Evolutionary conservation across 139 green algal genomes (phyloP), one percentile per base, ranked within the genome.

Genomic region (Coelastrella sp.): DNA sequence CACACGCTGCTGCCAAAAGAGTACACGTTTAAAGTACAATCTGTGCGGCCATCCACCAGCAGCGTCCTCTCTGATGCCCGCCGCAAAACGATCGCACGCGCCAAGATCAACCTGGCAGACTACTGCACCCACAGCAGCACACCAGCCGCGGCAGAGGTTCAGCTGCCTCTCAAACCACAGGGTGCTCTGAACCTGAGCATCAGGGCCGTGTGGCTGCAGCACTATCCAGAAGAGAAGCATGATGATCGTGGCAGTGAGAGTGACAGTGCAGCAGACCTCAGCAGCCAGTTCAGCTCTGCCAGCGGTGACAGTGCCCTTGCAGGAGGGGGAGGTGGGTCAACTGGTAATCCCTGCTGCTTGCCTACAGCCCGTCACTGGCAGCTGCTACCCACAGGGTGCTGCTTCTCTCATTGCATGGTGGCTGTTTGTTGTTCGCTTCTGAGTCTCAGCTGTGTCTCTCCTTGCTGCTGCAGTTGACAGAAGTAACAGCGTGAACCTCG

Each of bases 1-100:
- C 80, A 86, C 27, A 79, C 85, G 3, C 78, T 95, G 3, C 72
- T 89, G 79, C 76, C 78, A 1, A 95, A 95, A 83, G 92, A 94
- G 22, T 95, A 89, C 56, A 35, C 86, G 0, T 94, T 95, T 87
- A 95, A 95, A 74, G 85, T 93, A 24, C 88, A 92, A 68, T 75
- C 73, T 27, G 56, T 85, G 60, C 4, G 25, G 9, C 10, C 6
- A 20, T 25, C 58, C 22, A 60, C 12, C 82, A 65, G 58, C 80
- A 22, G 35, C 59, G 87, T 92, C 7, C 88, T 73, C 49, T 70
- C 58, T 15, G 93, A 94, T 73, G 61, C 24, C 3, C 65, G 88
- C 0, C 93, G 93, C 58, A 93, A 93, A 72, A 95, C 93, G 7
- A 78, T 95, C 49, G 93, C 89, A 9, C 93, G 93, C 61, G 80